Evolutionary conservation across 176 grass and related monocot species (phyloP), one percentile per base, ranked within the genome.

Genomic region (Metroxylon sagu): DNA sequence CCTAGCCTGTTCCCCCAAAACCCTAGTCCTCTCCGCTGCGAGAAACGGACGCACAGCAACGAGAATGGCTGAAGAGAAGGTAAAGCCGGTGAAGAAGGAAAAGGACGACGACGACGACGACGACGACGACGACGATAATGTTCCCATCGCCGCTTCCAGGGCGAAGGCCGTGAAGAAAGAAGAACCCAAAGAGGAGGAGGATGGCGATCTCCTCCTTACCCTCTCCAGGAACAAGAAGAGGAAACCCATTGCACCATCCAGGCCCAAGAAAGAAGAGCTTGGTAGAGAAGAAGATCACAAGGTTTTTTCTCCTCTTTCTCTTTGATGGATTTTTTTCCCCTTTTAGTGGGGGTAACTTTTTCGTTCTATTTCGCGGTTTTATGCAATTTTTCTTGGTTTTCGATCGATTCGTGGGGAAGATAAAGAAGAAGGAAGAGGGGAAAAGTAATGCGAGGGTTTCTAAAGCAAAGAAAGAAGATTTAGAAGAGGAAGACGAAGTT

Each of bases 391-490:
- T 55, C 6, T 7, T 52, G 5, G 35, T 39, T 65, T 29, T 74
- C 43, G 3, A 19, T 49, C 49, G 0, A 64, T 62, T 72, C 65
- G 14, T 80, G 73, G 82, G 52, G 53, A 77, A 61, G 4, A 62
- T 75, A 26, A 85, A 71, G 61, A 64, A 56, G 70, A 80, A 67
- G 65, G 57, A 53, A 31, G 54, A 26, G 16, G 14, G 0, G 5
- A 83, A 55, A 51, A 76, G 67, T 21, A 80, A 73, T 48, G n/a
- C 4, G 2, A 81, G 78, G 70, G n/a, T 39, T 73, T 80, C 76
- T 50, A 80, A 78, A 68, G 58, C 57, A 27, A 81, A 81, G 66
- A 89, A 74, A 60, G 70, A 77, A 70, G 35, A 43, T 43, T 43
- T 43, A 43, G 35, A 43, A 43, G 35, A 43, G 12, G 69, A 78